Conservation (phyloP, 352 stramenopile genomes). For the Phytophthora cryptogea region DNA sequence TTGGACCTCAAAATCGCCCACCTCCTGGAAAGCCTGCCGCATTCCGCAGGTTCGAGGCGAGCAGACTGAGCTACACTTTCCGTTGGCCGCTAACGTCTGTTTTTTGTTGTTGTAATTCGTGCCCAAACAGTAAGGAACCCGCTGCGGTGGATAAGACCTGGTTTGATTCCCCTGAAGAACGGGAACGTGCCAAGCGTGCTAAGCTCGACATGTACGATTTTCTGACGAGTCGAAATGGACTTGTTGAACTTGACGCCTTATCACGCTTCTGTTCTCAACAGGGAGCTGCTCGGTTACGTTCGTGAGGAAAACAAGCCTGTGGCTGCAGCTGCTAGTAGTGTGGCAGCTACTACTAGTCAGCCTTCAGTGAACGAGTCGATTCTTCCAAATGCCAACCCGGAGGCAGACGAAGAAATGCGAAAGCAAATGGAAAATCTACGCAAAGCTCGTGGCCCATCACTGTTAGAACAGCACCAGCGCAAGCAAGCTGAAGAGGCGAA, state of each 20-base stretch:
- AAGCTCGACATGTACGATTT: constrained; percentile 78
- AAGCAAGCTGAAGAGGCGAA: constrained; percentile 60
- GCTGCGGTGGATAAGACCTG: constrained; percentile 76
- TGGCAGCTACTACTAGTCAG: constrained; percentile 11
- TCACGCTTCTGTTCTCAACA: constrained; percentile 24
- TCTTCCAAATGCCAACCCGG: constrained; percentile 62
- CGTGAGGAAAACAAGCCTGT: constrained; percentile 68
- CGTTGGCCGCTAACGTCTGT: neutral
- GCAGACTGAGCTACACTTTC: neutral
- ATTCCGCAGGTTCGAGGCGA: constrained; percentile 51
- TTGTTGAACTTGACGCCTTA: constrained; percentile 11
- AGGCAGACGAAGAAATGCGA: constrained; percentile 69
- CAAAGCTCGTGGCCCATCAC: constrained; percentile 63
- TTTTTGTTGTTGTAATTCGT: constrained; percentile 11
- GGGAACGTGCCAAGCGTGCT: constrained; percentile 74
- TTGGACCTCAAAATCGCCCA: constrained; percentile 57
- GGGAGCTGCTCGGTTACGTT: constrained; percentile 83
- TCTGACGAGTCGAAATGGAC: neutral
- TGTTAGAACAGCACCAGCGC: constrained; percentile 81
- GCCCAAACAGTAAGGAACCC: constrained; percentile 64
- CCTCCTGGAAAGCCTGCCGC: constrained; percentile 56
- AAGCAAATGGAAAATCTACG: constrained; percentile 68
- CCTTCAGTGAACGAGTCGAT: constrained; percentile 68
- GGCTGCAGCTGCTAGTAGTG: constrained; percentile 18
- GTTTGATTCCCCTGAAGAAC: constrained; percentile 84